phyloP scores from a whole-genome alignment of 495 filamentous ascomycete species.

The Margaritispora aquatica region DNA sequence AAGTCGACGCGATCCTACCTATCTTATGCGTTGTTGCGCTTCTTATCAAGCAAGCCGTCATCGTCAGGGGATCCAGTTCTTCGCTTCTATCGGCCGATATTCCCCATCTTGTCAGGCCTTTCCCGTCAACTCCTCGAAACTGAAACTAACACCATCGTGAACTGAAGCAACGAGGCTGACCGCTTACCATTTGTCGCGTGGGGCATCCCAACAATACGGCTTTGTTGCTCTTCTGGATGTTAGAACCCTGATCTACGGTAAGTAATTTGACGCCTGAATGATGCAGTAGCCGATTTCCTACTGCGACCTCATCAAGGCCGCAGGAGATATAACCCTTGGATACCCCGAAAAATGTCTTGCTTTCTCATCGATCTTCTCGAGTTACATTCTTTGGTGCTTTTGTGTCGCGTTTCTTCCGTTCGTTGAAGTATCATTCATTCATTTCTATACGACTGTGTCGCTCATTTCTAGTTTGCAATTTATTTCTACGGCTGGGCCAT shows the following conservation, averaged over 20 bases:
- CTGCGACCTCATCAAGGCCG: background rate
- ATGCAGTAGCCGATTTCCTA: slow-evolving; percentile 15
- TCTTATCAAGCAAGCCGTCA: background rate
- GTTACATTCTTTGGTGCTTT: slow-evolving; percentile 21
- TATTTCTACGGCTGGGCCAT: slow-evolving; percentile 13
- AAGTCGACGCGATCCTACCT: slow-evolving; percentile 1
- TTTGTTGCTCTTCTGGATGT: slow-evolving; percentile 12
- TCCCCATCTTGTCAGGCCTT: background rate
- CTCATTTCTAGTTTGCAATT: slow-evolving; percentile 10
- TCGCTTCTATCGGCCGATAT: background rate
- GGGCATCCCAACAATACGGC: background rate
- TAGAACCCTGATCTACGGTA: slow-evolving; percentile 9
- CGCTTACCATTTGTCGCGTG: slow-evolving; percentile 4
- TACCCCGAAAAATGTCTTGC: background rate
- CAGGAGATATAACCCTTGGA: slow-evolving; percentile 13
- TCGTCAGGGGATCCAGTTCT: background rate
- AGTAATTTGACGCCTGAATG: slow-evolving; percentile 2
- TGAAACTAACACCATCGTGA: slow-evolving; percentile 14
- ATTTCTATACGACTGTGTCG: slow-evolving; percentile 21
- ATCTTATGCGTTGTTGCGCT: background rate
- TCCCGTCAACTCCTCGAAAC: slow-evolving; percentile 15
- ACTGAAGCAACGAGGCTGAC: slow-evolving; percentile 23
- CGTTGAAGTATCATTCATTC: slow-evolving; percentile 14
- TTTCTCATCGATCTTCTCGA: slow-evolving; percentile 22
- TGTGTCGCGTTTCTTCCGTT: background rate